phyloP scores from a whole-genome alignment of 306 rosid genomes.

The Vigna reflexopilosa region DNA sequence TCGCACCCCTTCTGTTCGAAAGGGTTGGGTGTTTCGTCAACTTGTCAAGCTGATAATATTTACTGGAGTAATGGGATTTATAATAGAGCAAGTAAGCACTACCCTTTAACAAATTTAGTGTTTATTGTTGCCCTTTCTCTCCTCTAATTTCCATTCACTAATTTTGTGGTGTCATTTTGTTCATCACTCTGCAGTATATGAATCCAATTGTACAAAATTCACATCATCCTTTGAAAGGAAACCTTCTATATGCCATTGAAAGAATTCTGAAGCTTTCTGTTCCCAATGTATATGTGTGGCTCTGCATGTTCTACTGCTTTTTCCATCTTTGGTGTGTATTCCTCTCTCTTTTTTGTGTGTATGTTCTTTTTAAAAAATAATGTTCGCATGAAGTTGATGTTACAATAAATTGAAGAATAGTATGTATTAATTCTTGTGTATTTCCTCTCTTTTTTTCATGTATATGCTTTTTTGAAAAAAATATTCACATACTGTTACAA shows the following conservation, averaged over 20 bases:
- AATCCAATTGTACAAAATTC: slow-evolving; percentile 94
- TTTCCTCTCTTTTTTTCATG: neutral
- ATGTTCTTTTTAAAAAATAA: neutral
- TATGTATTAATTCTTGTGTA: neutral
- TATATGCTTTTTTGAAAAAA: neutral
- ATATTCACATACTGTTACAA: neutral
- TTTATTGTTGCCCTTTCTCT: neutral
- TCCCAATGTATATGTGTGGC: slow-evolving; percentile 97
- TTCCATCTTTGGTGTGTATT: slow-evolving; percentile 88
- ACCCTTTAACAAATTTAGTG: slow-evolving; percentile 25
- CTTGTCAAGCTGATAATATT: slow-evolving; percentile 83
- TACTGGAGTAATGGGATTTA: slow-evolving; percentile 97
- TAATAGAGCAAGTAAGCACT: slow-evolving; percentile 86
- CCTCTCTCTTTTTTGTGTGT: slow-evolving; percentile 17
- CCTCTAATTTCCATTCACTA: slow-evolving; percentile 15
- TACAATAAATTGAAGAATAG: slow-evolving; percentile 24
- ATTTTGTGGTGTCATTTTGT: slow-evolving; percentile 11
- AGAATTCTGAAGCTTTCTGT: slow-evolving; percentile 96
- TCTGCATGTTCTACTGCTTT: slow-evolving; percentile 98
- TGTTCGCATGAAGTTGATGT: slow-evolving; percentile 17
- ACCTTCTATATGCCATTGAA: slow-evolving; percentile 83
- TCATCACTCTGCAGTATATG: slow-evolving; percentile 76
- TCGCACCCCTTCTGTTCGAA: slow-evolving; percentile 76
- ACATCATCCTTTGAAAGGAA: slow-evolving; percentile 93
- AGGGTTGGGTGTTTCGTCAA: slow-evolving; percentile 94